These are phyloP conservation scores for Cryptococcus sp. DNA, from an alignment of 1,284 basidiomycete genomes.

Conservation along the genomic window DNA sequence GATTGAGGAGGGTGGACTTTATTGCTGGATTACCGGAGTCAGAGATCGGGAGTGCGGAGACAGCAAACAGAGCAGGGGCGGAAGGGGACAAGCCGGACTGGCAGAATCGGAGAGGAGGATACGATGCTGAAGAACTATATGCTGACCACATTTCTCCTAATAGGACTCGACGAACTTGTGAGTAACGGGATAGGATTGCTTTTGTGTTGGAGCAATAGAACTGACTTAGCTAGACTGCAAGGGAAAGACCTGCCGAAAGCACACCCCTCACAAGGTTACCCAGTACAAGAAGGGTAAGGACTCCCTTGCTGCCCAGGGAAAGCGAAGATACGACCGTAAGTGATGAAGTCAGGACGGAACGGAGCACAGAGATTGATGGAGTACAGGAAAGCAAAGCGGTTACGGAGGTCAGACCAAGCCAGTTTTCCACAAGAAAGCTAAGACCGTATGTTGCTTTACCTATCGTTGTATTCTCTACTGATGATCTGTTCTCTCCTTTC, in stretches of 20 bases:
- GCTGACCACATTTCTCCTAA: slow-evolving; percentile 2
- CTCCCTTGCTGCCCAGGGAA: slow-evolving; percentile 93
- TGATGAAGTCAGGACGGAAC: slow-evolving; percentile 1
- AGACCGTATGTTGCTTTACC: slow-evolving; percentile 39
- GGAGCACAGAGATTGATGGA: neutral
- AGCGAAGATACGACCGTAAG: slow-evolving; percentile 94
- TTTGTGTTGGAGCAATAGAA: neutral
- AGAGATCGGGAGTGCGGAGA: no score
- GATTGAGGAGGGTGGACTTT: no score
- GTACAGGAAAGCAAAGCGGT: slow-evolving; percentile 77
- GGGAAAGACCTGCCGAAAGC: slow-evolving; percentile 97
- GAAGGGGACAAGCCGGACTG: neutral
- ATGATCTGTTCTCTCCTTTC: neutral
- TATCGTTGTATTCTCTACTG: neutral
- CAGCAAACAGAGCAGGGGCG: neutral
- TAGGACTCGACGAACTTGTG: slow-evolving; percentile 48
- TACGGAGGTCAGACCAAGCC: slow-evolving; percentile 99
- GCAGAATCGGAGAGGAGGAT: neutral
- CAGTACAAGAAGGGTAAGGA: slow-evolving; percentile 99
- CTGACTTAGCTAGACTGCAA: slow-evolving; percentile 71
- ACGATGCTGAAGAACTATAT: neutral
- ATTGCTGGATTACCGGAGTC: no score
- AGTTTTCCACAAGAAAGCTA: slow-evolving; percentile 83
- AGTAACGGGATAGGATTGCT: slow-evolving; percentile 2
- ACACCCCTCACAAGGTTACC: slow-evolving; percentile 96